Base-by-base conservation (phyloP, 768 basidiomycete species). In the Psilocybe cyanescens region DNA sequence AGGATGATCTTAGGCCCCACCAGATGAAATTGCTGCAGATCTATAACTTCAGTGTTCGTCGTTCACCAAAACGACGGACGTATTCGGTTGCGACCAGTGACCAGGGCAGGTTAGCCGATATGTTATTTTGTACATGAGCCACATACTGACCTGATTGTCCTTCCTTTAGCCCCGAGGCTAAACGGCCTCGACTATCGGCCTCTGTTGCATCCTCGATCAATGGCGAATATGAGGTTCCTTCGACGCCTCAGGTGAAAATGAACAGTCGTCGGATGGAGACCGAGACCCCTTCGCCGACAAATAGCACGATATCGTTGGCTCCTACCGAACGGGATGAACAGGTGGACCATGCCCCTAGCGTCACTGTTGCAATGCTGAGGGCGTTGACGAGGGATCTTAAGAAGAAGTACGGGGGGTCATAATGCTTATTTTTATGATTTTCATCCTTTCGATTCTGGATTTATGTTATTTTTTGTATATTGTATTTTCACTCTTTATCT, bases 321-420 rank as follows among this genome's bases (percentile, higher is more conserved):
- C 71, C 71, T 51, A 55, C 68, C 29, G 65, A 68, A 19, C 52
- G 35, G 28, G 37, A 76, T 8, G 72, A 70, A 45, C 57, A 68
- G 37, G 65, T 67, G 35, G 30, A 47, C 16, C 9, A 57, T 9
- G 50, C 31, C n/a, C 75, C 80, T 16, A 62, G 75, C 17, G 81
- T 89, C 37, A 90, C 88, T 2, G 75, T 86, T 28, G 84, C 85
- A 14, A 90, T 90, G 89, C 70, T 91, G 52, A 84, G 86, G 44
- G 83, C 83, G 3, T 69, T 87, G 60, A 85, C 85, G 41, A 79
- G 76, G 60, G 81, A 86, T 71, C 62, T 86, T 61, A 85, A 83
- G 74, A 76, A 73, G 65, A 82, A 78, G 66, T 84, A 84, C 60
- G 67, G 59, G 31, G 60, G 60, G 16, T 61, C 65, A 51, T 71